Evolutionary conservation across 176 grass and related monocot species (phyloP).

Genomic region (Ensete ventricosum): DNA sequence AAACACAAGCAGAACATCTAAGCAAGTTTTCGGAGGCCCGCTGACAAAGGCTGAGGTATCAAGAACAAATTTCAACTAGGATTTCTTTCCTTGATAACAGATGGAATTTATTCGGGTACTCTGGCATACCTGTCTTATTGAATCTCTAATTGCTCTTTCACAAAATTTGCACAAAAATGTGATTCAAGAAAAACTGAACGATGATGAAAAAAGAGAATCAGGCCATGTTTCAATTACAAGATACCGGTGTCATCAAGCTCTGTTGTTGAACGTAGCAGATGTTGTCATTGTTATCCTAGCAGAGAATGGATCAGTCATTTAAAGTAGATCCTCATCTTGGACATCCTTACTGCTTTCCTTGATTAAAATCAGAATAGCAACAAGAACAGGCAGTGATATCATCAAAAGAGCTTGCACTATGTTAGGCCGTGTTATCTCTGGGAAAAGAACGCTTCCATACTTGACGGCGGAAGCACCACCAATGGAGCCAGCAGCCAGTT

Average conservation of each 20-base stretch:
- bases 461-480: conserved; percentile 61
- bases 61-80: no score
- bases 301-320: not conserved
- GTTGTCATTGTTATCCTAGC: not conserved
- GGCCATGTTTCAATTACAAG: not conserved
- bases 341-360: conserved; percentile 34
- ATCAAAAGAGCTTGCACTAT: conserved; percentile 57
- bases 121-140: no score
- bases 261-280: not conserved
- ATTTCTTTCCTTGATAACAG: no score
- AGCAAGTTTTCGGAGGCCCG: no score
- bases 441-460: conserved; percentile 74
- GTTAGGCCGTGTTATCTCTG: conserved; percentile 63
- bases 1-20: no score
- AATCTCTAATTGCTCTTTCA: no score
- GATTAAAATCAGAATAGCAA: conserved; percentile 45
- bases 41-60: no score
- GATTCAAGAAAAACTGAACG: no score
- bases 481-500: conserved; percentile 54
- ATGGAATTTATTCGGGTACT: no score
- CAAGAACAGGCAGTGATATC: conserved; percentile 57
- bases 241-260: not conserved
- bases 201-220: not conserved
- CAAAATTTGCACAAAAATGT: no score
- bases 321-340: conserved; percentile 22